These are phyloP conservation scores for Stylonectria norvegica DNA, from an alignment of 2,329 filamentous ascomycete genomes.

Conservation along the genomic window DNA sequence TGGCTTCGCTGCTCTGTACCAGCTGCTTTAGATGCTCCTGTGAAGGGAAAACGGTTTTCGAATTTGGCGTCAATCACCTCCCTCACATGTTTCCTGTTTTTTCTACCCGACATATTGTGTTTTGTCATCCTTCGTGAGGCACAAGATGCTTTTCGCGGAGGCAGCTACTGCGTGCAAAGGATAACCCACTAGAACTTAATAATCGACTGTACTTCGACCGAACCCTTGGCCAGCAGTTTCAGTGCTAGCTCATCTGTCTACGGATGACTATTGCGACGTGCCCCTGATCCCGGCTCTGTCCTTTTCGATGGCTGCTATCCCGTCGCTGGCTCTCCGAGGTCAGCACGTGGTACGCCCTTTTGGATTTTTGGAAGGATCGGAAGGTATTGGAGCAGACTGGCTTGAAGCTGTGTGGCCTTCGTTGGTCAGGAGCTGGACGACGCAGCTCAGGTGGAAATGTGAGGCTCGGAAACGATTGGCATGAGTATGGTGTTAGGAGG, in stretches of 20 bases:
- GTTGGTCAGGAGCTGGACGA: too few species aligned
- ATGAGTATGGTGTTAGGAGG: background rate
- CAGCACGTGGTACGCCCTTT: too few species aligned
- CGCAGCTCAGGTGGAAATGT: too few species aligned
- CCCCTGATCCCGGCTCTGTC: background rate
- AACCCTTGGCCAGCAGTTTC: background rate
- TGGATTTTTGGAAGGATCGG: background rate
- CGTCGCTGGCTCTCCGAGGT: too few species aligned
- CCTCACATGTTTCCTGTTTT: conserved; percentile 33
- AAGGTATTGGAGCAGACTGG: background rate
- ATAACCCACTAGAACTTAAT: conserved; percentile 43
- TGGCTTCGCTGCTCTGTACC: conserved; percentile 45
- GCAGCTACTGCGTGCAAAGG: conserved; percentile 26
- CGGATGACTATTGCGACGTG: background rate
- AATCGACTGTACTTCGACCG: conserved; percentile 40
- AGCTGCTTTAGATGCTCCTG: conserved; percentile 48
- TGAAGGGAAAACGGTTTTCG: conserved; percentile 28
- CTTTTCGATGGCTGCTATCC: background rate
- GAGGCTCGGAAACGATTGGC: too few species aligned
- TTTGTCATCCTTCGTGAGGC: conserved; percentile 29
- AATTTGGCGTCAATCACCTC: conserved; percentile 36
- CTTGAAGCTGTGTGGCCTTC: background rate
- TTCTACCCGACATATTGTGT: conserved; percentile 35
- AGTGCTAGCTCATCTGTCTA: background rate
- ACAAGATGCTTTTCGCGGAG: conserved; percentile 26